Base-by-base conservation (phyloP, 2,329 filamentous ascomycete species). In the Triangularia verruculosa region DNA sequence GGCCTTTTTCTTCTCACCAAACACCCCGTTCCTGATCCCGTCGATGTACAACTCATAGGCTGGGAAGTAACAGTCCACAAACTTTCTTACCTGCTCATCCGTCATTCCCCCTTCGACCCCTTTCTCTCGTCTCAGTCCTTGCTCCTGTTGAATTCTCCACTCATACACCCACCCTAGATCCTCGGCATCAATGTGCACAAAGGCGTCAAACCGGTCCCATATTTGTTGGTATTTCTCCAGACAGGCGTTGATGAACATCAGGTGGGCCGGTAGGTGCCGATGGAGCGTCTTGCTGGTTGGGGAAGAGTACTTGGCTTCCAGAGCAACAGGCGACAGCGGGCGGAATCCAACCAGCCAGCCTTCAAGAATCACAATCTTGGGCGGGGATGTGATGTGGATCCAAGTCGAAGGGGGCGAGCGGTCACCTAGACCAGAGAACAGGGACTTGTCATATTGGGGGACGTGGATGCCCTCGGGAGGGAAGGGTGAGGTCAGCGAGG, bases 261-360 rank as follows among this genome's bases (percentile, higher is more conserved):
- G 76, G 66, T 86, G 77, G 63, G 80, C 78, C 3, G 84, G 77
- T 13, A 72, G 71, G 72, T 87, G 81, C 63, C 67, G 75, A 70
- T 74, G 78, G 53, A 82, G 80, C 32, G 74, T 85, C 77, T 54
- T 28, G 0, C n/a, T 22, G 12, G 27, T 17, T 1, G 64, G 51
- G 59, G 79, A 76, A 74, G 82, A 83, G 72, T 80, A 78, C 69
- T 81, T 81, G 3, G 86, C 74, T 27, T 82, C 80, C 3, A 85
- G 74, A 4, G 83, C 80, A n/a, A 78, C 73, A 0, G 82, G 75
- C 28, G 78, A 70, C 12, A 93, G 75, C 0, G 89, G 76, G 5
- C 88, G 86, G 77, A 97, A 97, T 2, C 92, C 93, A 12, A 96
- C 87, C 74, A 90, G 95, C 93, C 93, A 97, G 17, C 93, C 93